Base-by-base conservation (phyloP, 2,329 filamentous ascomycete genomes). In the Ploettnerulaceae sp. region DNA sequence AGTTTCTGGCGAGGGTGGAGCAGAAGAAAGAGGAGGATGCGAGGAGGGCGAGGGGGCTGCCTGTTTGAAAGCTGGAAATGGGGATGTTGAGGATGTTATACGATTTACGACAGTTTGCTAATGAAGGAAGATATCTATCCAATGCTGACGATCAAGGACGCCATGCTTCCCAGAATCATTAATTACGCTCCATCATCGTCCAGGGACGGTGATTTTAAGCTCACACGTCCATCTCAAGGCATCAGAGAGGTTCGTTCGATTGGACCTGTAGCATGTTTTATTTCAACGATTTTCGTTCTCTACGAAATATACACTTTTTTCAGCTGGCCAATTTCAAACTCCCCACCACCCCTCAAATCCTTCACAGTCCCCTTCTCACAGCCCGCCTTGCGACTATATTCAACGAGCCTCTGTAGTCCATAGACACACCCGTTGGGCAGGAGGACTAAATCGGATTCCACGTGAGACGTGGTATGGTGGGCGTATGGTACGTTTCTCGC, bases 231-330 rank as follows among this genome's bases (percentile, higher is more conserved):
- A n/a, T n/a, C n/a, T n/a, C n/a, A n/a, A n/a, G n/a, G n/a, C n/a
- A n/a, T n/a, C n/a, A n/a, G n/a, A n/a, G n/a, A n/a, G n/a, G n/a
- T n/a, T n/a, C n/a, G n/a, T n/a, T n/a, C n/a, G n/a, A n/a, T n/a
- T n/a, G n/a, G n/a, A n/a, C n/a, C n/a, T n/a, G n/a, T n/a, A n/a
- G n/a, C n/a, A n/a, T n/a, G n/a, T n/a, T n/a, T n/a, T n/a, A n/a
- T n/a, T n/a, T n/a, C n/a, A n/a, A n/a, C n/a, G n/a, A n/a, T n/a
- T n/a, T n/a, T n/a, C n/a, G n/a, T n/a, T n/a, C 20, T 5, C 31
- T 69, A 95, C 44, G 88, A 88, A 49, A 97, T 95, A 64, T 84
- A 98, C 17, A 97, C 89, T 71, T 94, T 96, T 71, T 86, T 86
- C 48, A 93, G 69, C 45, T 79, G 72, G 1, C 74, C 72, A 43